Percentiles rank a stretch among this genome's conserved stretches.
Evolutionary conservation across 352 stramenopile genomes (phyloP).

Genomic region (Pythium rhizo-oryzae): DNA sequence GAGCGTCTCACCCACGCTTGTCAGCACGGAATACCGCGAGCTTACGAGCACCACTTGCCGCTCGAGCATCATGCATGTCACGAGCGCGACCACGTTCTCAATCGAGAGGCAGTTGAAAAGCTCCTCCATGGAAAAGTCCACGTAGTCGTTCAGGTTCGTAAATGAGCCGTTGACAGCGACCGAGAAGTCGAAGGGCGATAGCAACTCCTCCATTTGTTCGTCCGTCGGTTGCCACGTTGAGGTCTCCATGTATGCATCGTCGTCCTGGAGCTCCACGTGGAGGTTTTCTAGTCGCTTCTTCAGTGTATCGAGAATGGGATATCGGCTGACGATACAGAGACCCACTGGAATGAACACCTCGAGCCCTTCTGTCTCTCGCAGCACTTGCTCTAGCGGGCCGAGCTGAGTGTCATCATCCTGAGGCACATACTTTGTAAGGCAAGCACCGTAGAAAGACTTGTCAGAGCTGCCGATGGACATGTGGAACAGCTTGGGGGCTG

Average conservation of each 20-base stretch:
- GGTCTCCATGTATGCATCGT: constrained; percentile 56
- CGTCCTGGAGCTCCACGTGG: constrained; percentile 58
- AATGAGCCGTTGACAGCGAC: constrained; percentile 39
- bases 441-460: constrained; percentile 81
- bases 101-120: constrained; percentile 81
- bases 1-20: constrained; percentile 75
- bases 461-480: constrained; percentile 85
- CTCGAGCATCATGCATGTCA: constrained; percentile 79
- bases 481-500: constrained; percentile 74
- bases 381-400: constrained; percentile 70
- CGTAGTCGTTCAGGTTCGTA: constrained; percentile 56
- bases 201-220: constrained; percentile 59
- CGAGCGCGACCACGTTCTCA: constrained; percentile 65
- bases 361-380: constrained; percentile 82
- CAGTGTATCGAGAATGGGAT: constrained; percentile 80
- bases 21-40: constrained; percentile 80
- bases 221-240: constrained; percentile 59
- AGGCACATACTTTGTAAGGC: constrained; percentile 78
- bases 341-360: constrained; percentile 77
- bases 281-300: constrained; percentile 70
- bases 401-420: constrained; percentile 69
- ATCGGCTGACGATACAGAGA: constrained; percentile 82
- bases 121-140: constrained; percentile 84
- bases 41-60: constrained; percentile 80
- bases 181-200: constrained; percentile 70